Evolutionary conservation across 2,329 filamentous ascomycete genomes (phyloP).

Genomic region (Colletotrichum salicis): DNA sequence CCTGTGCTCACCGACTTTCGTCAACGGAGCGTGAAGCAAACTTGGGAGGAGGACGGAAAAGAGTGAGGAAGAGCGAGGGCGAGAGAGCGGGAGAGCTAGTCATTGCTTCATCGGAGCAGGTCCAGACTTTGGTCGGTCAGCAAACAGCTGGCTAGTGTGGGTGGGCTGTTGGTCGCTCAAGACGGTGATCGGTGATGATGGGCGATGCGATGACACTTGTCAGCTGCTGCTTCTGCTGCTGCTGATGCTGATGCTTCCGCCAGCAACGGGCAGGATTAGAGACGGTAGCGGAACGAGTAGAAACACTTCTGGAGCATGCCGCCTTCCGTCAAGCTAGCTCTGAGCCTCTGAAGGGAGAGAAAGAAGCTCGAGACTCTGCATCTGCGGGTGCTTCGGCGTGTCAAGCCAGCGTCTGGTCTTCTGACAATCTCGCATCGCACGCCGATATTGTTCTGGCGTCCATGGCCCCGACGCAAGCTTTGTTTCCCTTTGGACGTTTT

Average conservation of each 20-base stretch:
- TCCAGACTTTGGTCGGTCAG: constrained; percentile 10
- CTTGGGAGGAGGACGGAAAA: not conserved
- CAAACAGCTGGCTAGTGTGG: constrained; percentile 30
- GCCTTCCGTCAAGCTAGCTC: not conserved
- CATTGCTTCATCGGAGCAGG: constrained; percentile 7
- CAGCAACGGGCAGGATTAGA: not conserved
- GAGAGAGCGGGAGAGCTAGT: not conserved
- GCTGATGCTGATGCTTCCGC: constrained; percentile 2
- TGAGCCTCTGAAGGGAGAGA: not conserved
- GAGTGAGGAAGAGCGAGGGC: not conserved
- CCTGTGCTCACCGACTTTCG: constrained; percentile 23
- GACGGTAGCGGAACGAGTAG: not conserved
- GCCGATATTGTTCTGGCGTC: not conserved
- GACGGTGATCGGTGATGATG: constrained; percentile 5
- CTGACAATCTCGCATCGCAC: constrained; percentile 23
- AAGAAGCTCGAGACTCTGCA: constrained; percentile 13
- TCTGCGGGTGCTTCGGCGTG: constrained; percentile 16
- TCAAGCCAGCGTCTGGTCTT: constrained; percentile 16
- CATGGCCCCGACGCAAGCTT: not conserved
- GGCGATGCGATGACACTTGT: constrained; percentile 10
- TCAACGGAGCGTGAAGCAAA: constrained; percentile 16
- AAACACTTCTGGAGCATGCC: not conserved
- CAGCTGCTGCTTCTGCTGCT: constrained; percentile 3
- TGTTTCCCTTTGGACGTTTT: not conserved
- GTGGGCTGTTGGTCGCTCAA: not conserved